phyloP scores from a whole-genome alignment of 1,139 yeast genomes.

The Suhomyces maxii region DNA sequence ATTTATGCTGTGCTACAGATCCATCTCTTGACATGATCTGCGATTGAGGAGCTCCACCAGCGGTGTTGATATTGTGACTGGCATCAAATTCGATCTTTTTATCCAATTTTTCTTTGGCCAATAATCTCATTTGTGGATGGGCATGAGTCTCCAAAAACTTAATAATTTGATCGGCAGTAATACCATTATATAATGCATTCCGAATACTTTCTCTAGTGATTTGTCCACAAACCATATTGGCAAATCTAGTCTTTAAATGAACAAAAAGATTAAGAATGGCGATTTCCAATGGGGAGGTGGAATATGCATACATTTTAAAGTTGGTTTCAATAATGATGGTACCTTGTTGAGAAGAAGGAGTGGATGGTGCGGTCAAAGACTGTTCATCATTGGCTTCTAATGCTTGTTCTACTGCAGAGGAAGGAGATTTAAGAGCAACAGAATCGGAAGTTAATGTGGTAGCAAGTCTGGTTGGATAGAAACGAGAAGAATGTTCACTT shows the following conservation, averaged over 20 bases:
- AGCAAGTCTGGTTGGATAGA: slow-evolving; percentile 90
- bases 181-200: slow-evolving; percentile 81
- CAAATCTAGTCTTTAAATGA: slow-evolving; percentile 77
- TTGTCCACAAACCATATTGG: slow-evolving; percentile 92
- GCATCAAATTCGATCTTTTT: slow-evolving; percentile 66
- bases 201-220: slow-evolving; percentile 90
- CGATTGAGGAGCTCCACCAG: slow-evolving; percentile 42
- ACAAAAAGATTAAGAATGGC: slow-evolving; percentile 89
- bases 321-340: slow-evolving; percentile 90
- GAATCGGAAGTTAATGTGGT: slow-evolving; percentile 88
- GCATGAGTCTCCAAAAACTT: slow-evolving; percentile 89
- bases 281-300: slow-evolving; percentile 92
- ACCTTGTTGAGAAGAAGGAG: slow-evolving; percentile 42
- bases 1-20: slow-evolving; percentile 38
- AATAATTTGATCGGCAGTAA: slow-evolving; percentile 92
- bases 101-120: slow-evolving; percentile 66
- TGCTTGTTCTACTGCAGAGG: slow-evolving; percentile 67
- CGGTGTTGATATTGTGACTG: slow-evolving; percentile 56
- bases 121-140: slow-evolving; percentile 82
- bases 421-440: slow-evolving; percentile 64
- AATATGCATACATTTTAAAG: slow-evolving; percentile 89
- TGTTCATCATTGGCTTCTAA: slow-evolving; percentile 39
- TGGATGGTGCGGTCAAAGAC: slow-evolving; percentile 11
- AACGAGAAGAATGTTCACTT: slow-evolving; percentile 57
- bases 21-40: slow-evolving; percentile 26